phyloP scores from a whole-genome alignment of 345 rosid genomes.

The Ceriops zippeliana region DNA sequence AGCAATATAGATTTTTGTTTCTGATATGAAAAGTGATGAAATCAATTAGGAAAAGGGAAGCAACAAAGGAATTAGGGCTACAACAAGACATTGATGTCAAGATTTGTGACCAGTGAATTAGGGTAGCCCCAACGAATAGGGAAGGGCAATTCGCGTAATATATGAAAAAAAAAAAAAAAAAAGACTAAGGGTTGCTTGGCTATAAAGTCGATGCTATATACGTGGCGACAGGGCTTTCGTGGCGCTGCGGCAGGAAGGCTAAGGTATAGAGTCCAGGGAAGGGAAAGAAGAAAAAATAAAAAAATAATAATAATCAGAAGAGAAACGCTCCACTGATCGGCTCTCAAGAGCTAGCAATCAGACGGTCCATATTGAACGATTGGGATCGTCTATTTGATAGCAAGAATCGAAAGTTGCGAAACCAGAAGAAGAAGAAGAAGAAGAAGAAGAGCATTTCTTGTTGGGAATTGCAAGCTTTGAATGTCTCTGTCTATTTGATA shows the following conservation, averaged over 20 bases:
- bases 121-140: no score
- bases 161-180: background rate
- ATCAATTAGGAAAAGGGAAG: no score
- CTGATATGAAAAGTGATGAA: no score
- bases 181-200: constrained; percentile 25
- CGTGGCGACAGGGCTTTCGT: constrained; percentile 34
- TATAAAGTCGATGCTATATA: constrained; percentile 23
- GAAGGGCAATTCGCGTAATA: constrained; percentile 15
- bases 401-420: constrained; percentile 1
- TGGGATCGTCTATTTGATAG: background rate
- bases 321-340: constrained; percentile 9
- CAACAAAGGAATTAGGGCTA: no score
- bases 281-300: constrained; percentile 1
- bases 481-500: no score
- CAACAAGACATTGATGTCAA: background rate
- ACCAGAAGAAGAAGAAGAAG: constrained; percentile 10
- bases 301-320: background rate
- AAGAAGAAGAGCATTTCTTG: background rate
- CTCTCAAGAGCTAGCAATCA: constrained; percentile 10
- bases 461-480: no score
- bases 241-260: constrained; percentile 13
- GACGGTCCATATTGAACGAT: constrained; percentile 10
- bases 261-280: background rate
- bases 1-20: no score
- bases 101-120: background rate